Base-by-base conservation (phyloP, 2,329 filamentous ascomycete species). In the Aureobasidium melanogenum region DNA sequence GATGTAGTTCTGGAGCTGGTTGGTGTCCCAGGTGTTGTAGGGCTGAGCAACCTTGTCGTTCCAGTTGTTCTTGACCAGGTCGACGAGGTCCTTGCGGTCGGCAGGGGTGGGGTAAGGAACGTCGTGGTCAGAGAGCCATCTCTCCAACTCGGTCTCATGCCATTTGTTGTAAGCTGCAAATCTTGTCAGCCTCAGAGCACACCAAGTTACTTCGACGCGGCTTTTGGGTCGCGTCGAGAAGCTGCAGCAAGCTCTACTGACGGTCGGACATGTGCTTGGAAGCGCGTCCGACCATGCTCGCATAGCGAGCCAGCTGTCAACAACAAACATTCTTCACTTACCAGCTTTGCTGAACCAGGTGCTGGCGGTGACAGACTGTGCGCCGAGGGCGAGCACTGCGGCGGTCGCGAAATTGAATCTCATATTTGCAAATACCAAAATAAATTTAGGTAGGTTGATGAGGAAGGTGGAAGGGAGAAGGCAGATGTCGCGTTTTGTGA, bases 121-220 rank as follows among this genome's bases (percentile, higher is more conserved):
- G 73, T 92, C 85, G 77, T 97, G 84, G 73, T 99, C 94, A 32
- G 89, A 89, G 54, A 99, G 85, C 94, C 94, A 99, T 70, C 92
- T 85, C 79, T 99, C 93, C 32, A 99, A 85, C 81, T 99, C 94
- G 24, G 90, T 96, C 80, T 97, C 88, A 70, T 97, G 93, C 94
- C 94, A 99, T 75, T 94, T 97, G 79, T 97, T 97, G 82, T 97
- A 97, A 17, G 88, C 93, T 96, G 71, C 52, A 47, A 47, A 47
- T n/a, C 9, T 32, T 44, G 58, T 54, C 38, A 61, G 58, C 15
- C 17, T 17, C 58, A 46, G 41, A 26, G 17, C 22, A n/a, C 30
- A 14, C 7, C 14, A 38, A 1, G 6, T 14, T 10, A 7, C 8
- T 2, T 30, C 30, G 17, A 59, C 12, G 15, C n/a, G 19, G 22